phyloP scores from a whole-genome alignment of 805 yeast species.

The Saturnispora kantuleensis region DNA sequence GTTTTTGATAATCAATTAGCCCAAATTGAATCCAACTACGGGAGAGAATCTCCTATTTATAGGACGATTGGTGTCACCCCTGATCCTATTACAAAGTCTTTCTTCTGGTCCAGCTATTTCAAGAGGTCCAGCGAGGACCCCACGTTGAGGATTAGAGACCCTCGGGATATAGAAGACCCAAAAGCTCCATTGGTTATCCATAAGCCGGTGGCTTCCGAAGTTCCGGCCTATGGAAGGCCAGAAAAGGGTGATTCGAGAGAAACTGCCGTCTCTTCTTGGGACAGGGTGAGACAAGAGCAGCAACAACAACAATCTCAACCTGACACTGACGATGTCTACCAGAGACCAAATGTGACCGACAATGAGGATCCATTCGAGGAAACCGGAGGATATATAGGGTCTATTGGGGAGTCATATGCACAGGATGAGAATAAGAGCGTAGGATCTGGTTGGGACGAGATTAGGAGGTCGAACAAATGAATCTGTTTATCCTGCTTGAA shows the following conservation, averaged over 20 bases:
- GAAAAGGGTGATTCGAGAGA: background rate
- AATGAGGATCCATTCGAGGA: conserved; percentile 5
- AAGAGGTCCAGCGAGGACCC: conserved; percentile 42
- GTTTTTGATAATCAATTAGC: conserved; percentile 27
- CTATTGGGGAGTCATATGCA: conserved; percentile 7
- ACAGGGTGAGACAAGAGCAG: conserved; percentile 14
- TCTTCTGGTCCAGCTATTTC: conserved; percentile 43
- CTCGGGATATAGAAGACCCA: conserved; percentile 25
- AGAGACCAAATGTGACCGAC: background rate
- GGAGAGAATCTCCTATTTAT: conserved; percentile 18
- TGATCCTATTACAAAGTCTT: conserved; percentile 20
- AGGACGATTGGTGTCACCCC: conserved; percentile 19
- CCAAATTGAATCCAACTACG: conserved; percentile 19
- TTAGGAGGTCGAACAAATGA: background rate
- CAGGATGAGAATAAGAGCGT: background rate
- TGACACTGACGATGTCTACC: background rate
- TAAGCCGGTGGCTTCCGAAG: background rate
- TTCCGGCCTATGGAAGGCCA: conserved; percentile 11
- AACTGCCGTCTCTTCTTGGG: conserved; percentile 19
- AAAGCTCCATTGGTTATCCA: conserved; percentile 1
- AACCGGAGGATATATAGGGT: background rate
- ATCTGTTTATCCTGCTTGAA: background rate
- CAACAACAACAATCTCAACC: background rate
- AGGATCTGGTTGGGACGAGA: conserved; percentile 3
- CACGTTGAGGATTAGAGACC: conserved; percentile 44